Base-by-base conservation (phyloP, 176 grass and related monocot species). In the Phyllostachys edulis region DNA sequence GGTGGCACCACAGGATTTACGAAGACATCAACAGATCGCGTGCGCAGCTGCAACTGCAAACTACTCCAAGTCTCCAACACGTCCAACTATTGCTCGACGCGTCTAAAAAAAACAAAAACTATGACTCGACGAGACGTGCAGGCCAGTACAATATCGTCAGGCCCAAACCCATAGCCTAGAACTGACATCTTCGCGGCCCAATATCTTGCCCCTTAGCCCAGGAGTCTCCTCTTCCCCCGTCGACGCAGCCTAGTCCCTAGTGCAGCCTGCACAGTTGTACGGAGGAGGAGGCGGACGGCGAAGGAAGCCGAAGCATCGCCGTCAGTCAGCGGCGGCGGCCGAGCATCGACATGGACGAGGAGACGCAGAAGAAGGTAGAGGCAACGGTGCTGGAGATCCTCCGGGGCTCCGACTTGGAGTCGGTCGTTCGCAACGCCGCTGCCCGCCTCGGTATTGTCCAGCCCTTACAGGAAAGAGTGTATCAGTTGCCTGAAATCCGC, bases 321-420 rank as follows among this genome's bases (percentile, higher is more conserved):
- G 17, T 61, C 7, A 23, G 10, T 24, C 4, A 60, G n/a, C 41
- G 36, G 68, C 64, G 49, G 76, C 32, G 12, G 46, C 21, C 60
- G 62, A 67, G 70, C 52, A 45, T 65, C 37, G 79, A 39, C 37
- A 93, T 91, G 76, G 93, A 98, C 73, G 64, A 78, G 82, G 65
- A 68, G 56, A 93, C 69, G 73, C 81, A 92, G 87, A 78, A 81
- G 64, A 81, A 82, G 70, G 90, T 98, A 52, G 85, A 95, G 93
- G 80, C 18, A 69, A 63, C 87, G 85, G 93, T 95, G 45, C 57
- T 98, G 73, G 87, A 98, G 55, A 92, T 95, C 52, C 91, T 95
- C 21, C 82, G 80, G 59, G 89, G 55, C 4, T 68, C 96, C 32
- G 85, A 98, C 68, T 85, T 98, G 96, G 73, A 60, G 11, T 87